phyloP scores from a whole-genome alignment of 176 grass and related monocot genomes.

The Hordeum vulgare region DNA sequence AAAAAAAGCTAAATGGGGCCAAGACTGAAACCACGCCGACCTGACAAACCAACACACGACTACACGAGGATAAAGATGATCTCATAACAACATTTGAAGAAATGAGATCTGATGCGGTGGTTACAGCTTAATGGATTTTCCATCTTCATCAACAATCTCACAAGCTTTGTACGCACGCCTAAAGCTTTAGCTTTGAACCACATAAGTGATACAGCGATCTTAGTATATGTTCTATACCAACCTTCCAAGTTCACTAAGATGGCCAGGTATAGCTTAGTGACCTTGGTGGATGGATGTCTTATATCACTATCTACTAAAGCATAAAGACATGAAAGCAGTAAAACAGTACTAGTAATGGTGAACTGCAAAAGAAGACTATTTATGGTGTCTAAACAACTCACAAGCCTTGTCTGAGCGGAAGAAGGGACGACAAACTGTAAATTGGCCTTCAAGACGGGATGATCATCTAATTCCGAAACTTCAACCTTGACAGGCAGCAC shows the following conservation, averaged over 20 bases:
- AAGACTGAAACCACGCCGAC: neutral
- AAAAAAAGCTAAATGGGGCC: neutral
- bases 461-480: slow-evolving; percentile 4
- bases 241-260: neutral
- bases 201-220: neutral
- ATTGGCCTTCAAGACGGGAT: slow-evolving; percentile 10
- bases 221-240: neutral
- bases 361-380: neutral
- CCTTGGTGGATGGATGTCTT: neutral
- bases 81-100: neutral
- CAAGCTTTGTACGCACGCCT: neutral
- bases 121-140: neutral
- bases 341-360: neutral
- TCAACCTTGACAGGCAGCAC: neutral
- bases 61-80: neutral
- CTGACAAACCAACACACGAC: neutral
- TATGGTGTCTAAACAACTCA: slow-evolving; percentile 23
- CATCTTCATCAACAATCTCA: neutral
- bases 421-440: slow-evolving; percentile 16
- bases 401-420: slow-evolving; percentile 29
- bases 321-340: neutral
- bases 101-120: neutral
- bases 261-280: neutral
- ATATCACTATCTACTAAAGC: neutral
- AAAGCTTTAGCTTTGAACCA: neutral